Evolutionary conservation across 352 stramenopile genomes (phyloP).

Genomic region (Thraustotheca clavata): DNA sequence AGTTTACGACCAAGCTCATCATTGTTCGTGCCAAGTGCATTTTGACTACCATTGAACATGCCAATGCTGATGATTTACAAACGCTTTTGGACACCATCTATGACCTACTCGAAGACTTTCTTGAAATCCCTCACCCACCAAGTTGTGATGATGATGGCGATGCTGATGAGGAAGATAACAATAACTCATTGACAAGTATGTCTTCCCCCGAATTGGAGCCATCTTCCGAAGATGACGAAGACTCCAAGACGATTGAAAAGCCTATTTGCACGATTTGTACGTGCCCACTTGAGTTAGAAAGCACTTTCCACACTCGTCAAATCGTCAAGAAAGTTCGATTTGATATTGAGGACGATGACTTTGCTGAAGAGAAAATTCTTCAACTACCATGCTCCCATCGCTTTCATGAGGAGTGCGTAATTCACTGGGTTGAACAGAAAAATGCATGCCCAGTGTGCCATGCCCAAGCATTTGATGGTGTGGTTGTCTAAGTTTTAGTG

Average conservation of each 20-base stretch:
- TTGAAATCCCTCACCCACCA: conserved; percentile 72
- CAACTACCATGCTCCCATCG: conserved; percentile 67
- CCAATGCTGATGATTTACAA: neutral
- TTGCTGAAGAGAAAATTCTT: conserved; percentile 43
- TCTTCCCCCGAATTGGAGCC: neutral
- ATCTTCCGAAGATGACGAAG: neutral
- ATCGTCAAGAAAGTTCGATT: neutral
- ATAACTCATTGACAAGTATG: neutral
- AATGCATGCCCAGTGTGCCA: conserved; percentile 77
- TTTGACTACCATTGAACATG: neutral
- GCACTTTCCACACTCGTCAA: neutral
- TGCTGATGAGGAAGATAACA: neutral
- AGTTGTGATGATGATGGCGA: conserved; percentile 42
- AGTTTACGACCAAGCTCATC: neutral
- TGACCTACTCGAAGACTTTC: conserved; percentile 67
- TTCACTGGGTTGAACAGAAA: conserved; percentile 75
- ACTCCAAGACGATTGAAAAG: neutral
- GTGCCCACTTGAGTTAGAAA: neutral
- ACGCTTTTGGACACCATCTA: conserved; percentile 30
- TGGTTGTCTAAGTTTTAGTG: no score
- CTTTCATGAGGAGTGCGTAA: conserved; percentile 83
- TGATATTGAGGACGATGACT: conserved; percentile 22
- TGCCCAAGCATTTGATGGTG: conserved; percentile 31
- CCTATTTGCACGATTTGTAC: neutral
- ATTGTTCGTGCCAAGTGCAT: neutral